Base-by-base conservation (phyloP, 2,329 filamentous ascomycete genomes). In the Apiospora malaysiana region DNA sequence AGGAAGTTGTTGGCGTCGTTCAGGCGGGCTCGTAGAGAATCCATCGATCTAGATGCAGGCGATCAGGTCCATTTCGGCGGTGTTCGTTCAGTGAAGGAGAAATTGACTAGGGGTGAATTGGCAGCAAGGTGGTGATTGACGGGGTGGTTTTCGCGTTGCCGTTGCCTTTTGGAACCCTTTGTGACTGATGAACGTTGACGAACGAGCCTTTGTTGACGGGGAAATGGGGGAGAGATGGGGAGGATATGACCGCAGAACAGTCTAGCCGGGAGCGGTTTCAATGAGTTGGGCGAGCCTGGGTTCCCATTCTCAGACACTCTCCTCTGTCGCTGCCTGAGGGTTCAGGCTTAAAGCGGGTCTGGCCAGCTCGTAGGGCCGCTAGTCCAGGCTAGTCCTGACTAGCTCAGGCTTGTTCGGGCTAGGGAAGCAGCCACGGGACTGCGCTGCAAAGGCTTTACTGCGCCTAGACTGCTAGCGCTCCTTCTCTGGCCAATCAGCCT, bases 41-140 rank as follows among this genome's bases (percentile, higher is more conserved):
- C 32, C 56, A 63, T 63, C 56, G 32, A 40, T 63, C 56, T 63
- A 63, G 56, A 63, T 63, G 7, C 56, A 40, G 56, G 32, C 56
- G 27, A 40, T 63, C 56, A 40, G 56, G 56, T 63, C 56, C 56
- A 63, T 63, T n/a, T 40, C 32, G 56, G 56, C 56, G 18, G 32
- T 63, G 56, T 63, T 63, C 27, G 56, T 63, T 63, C 56, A 63
- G 56, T 63, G 56, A 63, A 40, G 56, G 40, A 40, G 56, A 63
- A 63, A 32, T 63, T 63, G 56, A 8, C 56, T 63, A 63, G 56
- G 56, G 56, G 32, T n/a, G 37, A 16, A 49, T 49, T n/a, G 51
- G 51, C 51, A 21, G 27, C 16, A 21, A 32, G 6, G 49, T 27
- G 25, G 51, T 59, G 51, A 21, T 32, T 56, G 49, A 56, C 25